These are phyloP conservation scores for Teratosphaeria zuluensis DNA, from an alignment of 2,329 filamentous ascomycete species.

Conservation along the genomic window DNA sequence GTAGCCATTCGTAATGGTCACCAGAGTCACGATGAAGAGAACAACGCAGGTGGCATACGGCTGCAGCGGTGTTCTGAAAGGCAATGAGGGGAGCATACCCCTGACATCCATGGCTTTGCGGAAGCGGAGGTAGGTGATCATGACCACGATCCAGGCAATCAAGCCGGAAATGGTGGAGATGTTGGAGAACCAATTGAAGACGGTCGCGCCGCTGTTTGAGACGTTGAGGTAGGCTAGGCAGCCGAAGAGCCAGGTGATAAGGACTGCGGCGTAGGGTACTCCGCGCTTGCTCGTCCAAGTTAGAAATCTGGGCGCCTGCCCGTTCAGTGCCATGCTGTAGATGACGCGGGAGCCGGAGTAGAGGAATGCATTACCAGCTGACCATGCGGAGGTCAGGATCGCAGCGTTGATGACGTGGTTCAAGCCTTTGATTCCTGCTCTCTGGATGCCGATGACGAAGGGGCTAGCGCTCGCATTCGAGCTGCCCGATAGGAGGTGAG, in stretches of 20 bases:
- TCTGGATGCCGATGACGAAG: constrained; percentile 50
- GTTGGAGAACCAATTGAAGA: constrained; percentile 28
- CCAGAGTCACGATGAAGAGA: constrained; percentile 36
- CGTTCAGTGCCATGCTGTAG: constrained; percentile 48
- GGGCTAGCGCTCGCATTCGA: constrained; percentile 36
- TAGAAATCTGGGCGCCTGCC: constrained; percentile 51
- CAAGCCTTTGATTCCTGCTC: constrained; percentile 42
- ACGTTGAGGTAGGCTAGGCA: constrained; percentile 30
- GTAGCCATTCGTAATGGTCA: constrained; percentile 50
- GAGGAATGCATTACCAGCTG: constrained; percentile 46
- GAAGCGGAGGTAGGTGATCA: constrained; percentile 42
- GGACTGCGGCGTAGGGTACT: constrained; percentile 44
- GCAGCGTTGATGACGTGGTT: constrained; percentile 59
- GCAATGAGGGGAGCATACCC: constrained; percentile 21
- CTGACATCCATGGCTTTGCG: constrained; percentile 37
- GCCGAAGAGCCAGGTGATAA: constrained; percentile 31
- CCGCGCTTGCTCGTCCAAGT: constrained; percentile 34
- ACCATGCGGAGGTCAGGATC: constrained; percentile 57
- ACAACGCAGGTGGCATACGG: constrained; percentile 45
- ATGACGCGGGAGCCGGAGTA: constrained; percentile 45
- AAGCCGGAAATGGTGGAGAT: constrained; percentile 30
- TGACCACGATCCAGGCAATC: constrained; percentile 29
- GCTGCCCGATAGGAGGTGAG: constrained; percentile 17
- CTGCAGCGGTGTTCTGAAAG: constrained; percentile 42
- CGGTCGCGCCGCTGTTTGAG: constrained; percentile 24